Conservation (phyloP, 371 early-diverging fungal species). For the Lichtheimia corymbifera region DNA sequence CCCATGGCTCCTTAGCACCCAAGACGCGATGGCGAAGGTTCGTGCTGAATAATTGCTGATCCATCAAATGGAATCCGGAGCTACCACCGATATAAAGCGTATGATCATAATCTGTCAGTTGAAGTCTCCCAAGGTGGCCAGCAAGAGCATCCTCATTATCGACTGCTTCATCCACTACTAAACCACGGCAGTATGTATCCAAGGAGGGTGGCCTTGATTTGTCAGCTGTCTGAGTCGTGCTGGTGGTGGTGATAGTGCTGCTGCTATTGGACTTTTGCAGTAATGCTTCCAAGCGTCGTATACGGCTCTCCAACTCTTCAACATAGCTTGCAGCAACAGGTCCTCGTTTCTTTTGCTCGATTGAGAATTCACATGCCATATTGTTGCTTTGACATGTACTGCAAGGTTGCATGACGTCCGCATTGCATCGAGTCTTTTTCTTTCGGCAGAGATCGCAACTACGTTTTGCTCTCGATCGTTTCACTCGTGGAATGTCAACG, state of each 20-base stretch:
- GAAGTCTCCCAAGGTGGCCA: constrained; percentile 12
- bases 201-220: not conserved
- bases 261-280: not conserved
- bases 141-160: not conserved
- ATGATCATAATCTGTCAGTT: constrained; percentile 37
- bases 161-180: too few species aligned
- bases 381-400: constrained; percentile 12
- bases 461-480: constrained; percentile 22
- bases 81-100: constrained; percentile 43
- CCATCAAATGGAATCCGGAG: constrained; percentile 34
- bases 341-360: too few species aligned
- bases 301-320: constrained; percentile 31
- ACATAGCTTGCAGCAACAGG: constrained; percentile 20
- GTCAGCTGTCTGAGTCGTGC: not conserved
- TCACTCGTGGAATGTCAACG: not conserved
- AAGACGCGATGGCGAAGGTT: too few species aligned
- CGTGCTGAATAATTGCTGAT: constrained; percentile 1
- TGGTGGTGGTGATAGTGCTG: not conserved
- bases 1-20: not conserved
- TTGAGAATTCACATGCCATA: not conserved
- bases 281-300: constrained; percentile 37
- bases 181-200: not conserved
- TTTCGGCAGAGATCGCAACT: constrained; percentile 25
- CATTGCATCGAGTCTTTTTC: constrained; percentile 18
- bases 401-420: constrained; percentile 14